Evolutionary conservation across 768 basidiomycete genomes (phyloP).

Genomic region (Pulveroboletus sp.): DNA sequence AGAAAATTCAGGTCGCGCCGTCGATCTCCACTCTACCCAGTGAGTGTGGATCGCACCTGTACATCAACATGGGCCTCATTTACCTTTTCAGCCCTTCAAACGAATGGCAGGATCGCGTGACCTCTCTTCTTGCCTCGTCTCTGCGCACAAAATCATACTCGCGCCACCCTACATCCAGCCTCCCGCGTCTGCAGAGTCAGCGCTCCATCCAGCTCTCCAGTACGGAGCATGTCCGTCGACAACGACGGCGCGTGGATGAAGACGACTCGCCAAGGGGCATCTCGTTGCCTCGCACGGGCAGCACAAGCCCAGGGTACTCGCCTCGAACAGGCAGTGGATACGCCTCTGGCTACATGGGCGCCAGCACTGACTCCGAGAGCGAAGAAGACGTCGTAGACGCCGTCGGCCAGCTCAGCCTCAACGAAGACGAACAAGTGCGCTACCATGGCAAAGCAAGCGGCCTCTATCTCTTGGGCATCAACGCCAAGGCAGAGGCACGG

Average conservation of each 20-base stretch:
- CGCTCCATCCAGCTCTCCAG: constrained; percentile 11
- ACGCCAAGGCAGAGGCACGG: constrained; percentile 58
- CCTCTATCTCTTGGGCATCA: constrained; percentile 65
- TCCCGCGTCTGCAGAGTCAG: constrained; percentile 4
- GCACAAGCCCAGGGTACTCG: constrained; percentile 17
- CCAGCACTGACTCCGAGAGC: constrained; percentile 34
- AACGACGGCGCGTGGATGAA: constrained; percentile 45
- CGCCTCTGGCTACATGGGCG: constrained; percentile 22
- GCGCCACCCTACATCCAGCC: neutral
- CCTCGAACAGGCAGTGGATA: constrained; percentile 12
- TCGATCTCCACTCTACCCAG: constrained; percentile 62
- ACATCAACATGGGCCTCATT: neutral
- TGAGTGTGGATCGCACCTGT: constrained; percentile 32
- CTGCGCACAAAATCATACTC: constrained; percentile 12
- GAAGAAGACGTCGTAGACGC: constrained; percentile 60
- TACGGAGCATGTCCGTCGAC: constrained; percentile 41
- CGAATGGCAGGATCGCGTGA: constrained; percentile 80
- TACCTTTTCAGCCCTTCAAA: constrained; percentile 59
- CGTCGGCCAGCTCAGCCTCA: constrained; percentile 81
- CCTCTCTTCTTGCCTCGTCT: constrained; percentile 19
- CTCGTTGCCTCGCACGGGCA: constrained; percentile 12
- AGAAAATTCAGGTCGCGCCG: constrained; percentile 9
- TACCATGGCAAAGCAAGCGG: constrained; percentile 88
- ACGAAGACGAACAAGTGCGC: constrained; percentile 82
- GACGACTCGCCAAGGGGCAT: constrained; percentile 11